Percentiles rank a stretch among this genome's conserved stretches.
phyloP scores from a whole-genome alignment of 176 grass and related monocot species.

The Secale cereale region DNA sequence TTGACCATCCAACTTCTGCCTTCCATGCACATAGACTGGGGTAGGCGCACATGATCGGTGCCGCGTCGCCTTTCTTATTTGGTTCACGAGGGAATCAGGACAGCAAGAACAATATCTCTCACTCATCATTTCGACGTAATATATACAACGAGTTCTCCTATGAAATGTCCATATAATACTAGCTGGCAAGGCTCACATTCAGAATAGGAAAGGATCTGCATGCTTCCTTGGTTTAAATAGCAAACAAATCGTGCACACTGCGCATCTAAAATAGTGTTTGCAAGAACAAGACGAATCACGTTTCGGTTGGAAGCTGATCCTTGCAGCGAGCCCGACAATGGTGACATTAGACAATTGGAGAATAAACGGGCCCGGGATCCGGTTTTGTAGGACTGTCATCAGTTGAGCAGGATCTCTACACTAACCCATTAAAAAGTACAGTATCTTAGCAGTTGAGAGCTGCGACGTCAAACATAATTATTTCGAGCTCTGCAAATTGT shows the following conservation, averaged over 20 bases:
- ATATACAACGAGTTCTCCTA: not conserved
- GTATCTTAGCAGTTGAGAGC: not conserved
- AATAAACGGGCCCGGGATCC: not conserved
- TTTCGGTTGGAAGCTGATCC: not conserved
- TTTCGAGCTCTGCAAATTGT: not conserved
- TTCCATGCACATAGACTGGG: not conserved
- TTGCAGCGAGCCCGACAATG: slow-evolving; percentile 2
- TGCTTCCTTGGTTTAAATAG: not conserved
- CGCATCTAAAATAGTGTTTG: not conserved
- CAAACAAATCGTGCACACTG: not conserved
- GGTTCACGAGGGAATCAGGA: not conserved
- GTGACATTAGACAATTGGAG: not conserved
- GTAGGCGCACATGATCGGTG: not conserved
- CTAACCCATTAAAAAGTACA: not conserved
- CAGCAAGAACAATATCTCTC: not conserved
- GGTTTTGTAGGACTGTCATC: no score
- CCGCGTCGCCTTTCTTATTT: slow-evolving; percentile 11
- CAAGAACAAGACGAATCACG: not conserved
- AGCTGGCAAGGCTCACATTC: not conserved
- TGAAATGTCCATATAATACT: no score
- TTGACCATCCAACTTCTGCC: slow-evolving; percentile 21
- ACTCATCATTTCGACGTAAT: not conserved
- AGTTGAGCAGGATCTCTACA: not conserved
- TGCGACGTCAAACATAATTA: not conserved
- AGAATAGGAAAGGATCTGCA: not conserved